These are phyloP conservation scores for Dorcoceras hygrometricum DNA, from an alignment of 257 asterid genomes.

Conservation along the genomic window DNA sequence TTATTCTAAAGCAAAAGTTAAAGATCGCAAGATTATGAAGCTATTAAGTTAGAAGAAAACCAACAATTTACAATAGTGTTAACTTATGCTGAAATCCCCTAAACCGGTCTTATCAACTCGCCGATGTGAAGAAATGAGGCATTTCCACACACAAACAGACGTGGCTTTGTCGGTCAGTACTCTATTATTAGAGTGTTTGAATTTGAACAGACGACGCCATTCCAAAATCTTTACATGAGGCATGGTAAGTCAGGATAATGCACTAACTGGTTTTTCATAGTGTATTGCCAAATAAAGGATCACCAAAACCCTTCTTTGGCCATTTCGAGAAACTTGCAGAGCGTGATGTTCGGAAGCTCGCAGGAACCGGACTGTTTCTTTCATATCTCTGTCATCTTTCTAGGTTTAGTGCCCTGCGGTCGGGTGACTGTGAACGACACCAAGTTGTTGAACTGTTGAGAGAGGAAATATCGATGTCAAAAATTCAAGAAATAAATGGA, in stretches of 20 bases:
- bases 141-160: constrained; percentile 32
- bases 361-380: constrained; percentile 51
- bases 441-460: constrained; percentile 70
- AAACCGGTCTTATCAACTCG: constrained; percentile 12
- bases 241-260: too few relatives aligned
- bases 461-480: constrained; percentile 9
- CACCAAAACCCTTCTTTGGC: constrained; percentile 93
- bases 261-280: too few relatives aligned
- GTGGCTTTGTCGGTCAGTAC: not conserved
- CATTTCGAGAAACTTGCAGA: constrained; percentile 84
- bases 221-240: constrained; percentile 26
- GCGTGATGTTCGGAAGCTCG: constrained; percentile 68
- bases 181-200: not conserved
- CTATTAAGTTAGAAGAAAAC: too few relatives aligned
- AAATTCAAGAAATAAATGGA: not conserved
- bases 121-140: constrained; percentile 36
- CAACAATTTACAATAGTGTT: not conserved
- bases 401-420: constrained; percentile 40
- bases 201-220: not conserved
- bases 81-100: constrained; percentile 11
- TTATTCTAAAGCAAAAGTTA: not conserved
- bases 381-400: constrained; percentile 61
- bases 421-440: constrained; percentile 57
- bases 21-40: not conserved
- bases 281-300: constrained; percentile 25